Conservation (phyloP, 2,329 filamentous ascomycete species). For the Venturia carpophila region DNA sequence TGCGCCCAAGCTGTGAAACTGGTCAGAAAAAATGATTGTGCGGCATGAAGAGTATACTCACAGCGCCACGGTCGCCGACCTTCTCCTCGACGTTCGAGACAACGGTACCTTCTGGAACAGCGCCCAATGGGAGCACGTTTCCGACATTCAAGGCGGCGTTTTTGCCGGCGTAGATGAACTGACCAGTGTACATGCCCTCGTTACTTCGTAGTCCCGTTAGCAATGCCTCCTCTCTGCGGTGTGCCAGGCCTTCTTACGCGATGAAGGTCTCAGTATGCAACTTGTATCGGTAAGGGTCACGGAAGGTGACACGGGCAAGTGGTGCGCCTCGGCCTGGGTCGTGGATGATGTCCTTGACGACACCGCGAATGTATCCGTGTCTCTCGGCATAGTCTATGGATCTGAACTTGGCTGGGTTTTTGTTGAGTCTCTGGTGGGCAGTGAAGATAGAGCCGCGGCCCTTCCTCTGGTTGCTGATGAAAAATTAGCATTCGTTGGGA, state of each 20-base stretch:
- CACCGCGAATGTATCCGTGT: conserved; percentile 94
- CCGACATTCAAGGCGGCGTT: conserved; percentile 93
- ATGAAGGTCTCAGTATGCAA: conserved; percentile 98
- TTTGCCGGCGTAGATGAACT: conserved; percentile 99
- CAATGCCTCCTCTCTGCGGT: not conserved
- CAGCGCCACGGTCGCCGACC: conserved; percentile 84
- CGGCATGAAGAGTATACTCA: not conserved
- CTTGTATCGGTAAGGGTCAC: conserved; percentile 98
- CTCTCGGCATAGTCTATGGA: conserved; percentile 91
- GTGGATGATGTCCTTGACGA: conserved; percentile 99
- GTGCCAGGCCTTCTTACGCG: conserved; percentile 39
- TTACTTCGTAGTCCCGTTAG: conserved; percentile 45
- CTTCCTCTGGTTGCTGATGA: conserved; percentile 59
- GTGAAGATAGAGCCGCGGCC: conserved; percentile 69
- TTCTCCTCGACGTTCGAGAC: conserved; percentile 99
- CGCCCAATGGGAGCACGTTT: conserved; percentile 90
- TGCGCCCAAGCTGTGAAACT: conserved; percentile 62
- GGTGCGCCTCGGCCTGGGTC: conserved; percentile 97
- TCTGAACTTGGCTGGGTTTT: conserved; percentile 91
- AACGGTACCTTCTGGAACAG: conserved; percentile 98
- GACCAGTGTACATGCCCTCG: conserved; percentile 99
- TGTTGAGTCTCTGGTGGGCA: conserved; percentile 73
- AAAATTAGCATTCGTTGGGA: conserved; percentile 12
- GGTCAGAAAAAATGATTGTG: conserved; percentile 10
- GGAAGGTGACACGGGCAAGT: conserved; percentile 93